Evolutionary conservation across 2,329 filamentous ascomycete genomes (phyloP).

Genomic region (Blastomyces parvus): DNA sequence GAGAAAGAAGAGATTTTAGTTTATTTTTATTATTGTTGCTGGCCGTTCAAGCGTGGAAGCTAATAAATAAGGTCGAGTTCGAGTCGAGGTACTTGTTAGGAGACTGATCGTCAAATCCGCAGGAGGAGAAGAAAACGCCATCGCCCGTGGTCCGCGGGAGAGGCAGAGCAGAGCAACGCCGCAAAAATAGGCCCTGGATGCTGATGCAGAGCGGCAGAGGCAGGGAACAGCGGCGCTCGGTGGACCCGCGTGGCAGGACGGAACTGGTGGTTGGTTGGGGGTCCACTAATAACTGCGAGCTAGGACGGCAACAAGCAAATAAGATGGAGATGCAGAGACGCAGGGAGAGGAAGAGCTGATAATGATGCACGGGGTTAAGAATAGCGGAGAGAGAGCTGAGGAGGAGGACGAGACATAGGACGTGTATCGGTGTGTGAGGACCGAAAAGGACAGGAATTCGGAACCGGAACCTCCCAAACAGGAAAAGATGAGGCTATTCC

Average conservation of each 20-base stretch:
- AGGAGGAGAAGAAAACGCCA: neutral
- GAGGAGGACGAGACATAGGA: no score
- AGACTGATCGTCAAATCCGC: no score
- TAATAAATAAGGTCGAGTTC: no score
- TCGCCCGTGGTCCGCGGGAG: neutral
- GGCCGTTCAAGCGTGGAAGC: neutral
- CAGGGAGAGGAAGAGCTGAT: neutral
- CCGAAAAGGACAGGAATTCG: no score
- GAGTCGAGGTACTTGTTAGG: no score
- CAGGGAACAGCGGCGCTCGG: neutral
- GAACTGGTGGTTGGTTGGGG: neutral
- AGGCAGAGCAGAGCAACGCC: no score
- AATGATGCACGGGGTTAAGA: neutral
- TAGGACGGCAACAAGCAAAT: neutral
- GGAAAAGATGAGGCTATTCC: neutral
- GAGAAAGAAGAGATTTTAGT: neutral
- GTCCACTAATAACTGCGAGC: neutral
- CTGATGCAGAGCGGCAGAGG: neutral
- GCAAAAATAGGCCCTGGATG: no score
- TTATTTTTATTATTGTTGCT: neutral
- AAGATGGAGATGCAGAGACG: no score
- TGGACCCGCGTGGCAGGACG: neutral
- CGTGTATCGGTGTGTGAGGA: no score
- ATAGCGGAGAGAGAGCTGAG: slow-evolving; percentile 2
- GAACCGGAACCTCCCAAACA: no score